A percentile compares a stretch with the other conserved stretches of the same genome.
Evolutionary conservation across 768 basidiomycete species (phyloP).

Genomic region (Lactifluus rugatus): DNA sequence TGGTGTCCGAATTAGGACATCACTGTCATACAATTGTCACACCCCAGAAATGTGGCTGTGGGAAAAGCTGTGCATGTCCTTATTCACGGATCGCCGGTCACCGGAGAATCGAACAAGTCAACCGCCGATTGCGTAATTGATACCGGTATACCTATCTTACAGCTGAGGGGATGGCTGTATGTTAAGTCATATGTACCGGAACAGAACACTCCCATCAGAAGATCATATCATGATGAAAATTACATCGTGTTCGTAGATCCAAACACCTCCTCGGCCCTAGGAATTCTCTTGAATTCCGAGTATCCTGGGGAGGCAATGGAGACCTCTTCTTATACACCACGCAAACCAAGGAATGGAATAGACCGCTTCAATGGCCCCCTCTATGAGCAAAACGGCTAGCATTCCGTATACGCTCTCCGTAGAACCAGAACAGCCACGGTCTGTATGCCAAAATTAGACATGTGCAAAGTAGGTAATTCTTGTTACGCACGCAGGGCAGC

Average conservation of each 20-base stretch:
- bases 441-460: slow-evolving; percentile 30
- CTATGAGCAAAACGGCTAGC: neutral
- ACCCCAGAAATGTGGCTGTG: neutral
- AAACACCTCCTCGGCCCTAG: neutral
- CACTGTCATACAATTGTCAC: neutral
- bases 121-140: too few species aligned
- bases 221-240: neutral
- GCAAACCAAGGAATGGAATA: neutral
- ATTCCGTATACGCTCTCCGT: slow-evolving; percentile 35
- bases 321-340: neutral
- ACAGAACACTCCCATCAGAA: neutral
- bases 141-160: too few species aligned
- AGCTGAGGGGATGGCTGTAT: too few species aligned
- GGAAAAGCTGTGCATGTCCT: too few species aligned
- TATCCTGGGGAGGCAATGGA: neutral
- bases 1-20: neutral
- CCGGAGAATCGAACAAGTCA: neutral
- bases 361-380: neutral
- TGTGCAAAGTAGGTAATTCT: neutral
- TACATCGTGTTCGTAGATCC: too few species aligned
- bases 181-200: too few species aligned
- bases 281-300: neutral
- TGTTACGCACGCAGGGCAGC: slow-evolving; percentile 36
- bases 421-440: slow-evolving; percentile 36
- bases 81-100: neutral